Percentiles rank a stretch among this genome's conserved stretches.
phyloP scores from a whole-genome alignment of 1,139 yeast species.

The Candida gigantensis region DNA sequence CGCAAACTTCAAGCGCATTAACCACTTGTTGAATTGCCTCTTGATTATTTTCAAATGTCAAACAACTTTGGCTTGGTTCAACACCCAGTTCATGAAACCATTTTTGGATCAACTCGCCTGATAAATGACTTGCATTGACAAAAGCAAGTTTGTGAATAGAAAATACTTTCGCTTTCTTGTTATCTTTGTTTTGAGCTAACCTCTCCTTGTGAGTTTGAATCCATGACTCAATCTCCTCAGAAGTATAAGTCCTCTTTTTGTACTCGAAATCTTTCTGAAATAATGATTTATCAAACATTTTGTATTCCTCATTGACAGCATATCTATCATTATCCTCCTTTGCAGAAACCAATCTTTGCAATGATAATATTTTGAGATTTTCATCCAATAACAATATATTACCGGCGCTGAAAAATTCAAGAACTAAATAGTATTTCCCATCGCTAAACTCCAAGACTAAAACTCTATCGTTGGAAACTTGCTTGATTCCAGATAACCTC shows the following conservation, averaged over 20 bases:
- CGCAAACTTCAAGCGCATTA: constrained; percentile 52
- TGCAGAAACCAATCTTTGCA: constrained; percentile 79
- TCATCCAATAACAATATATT: constrained; percentile 78
- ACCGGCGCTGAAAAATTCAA: constrained; percentile 95
- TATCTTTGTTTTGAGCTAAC: constrained; percentile 17
- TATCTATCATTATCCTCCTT: constrained; percentile 60
- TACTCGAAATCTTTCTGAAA: constrained; percentile 10
- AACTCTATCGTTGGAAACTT: constrained; percentile 77
- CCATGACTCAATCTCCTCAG: constrained; percentile 51
- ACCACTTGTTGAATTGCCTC: constrained; percentile 29
- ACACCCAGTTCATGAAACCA: constrained; percentile 49
- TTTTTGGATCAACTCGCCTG: constrained; percentile 75
- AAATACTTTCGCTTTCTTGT: constrained; percentile 47
- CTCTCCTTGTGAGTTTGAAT: constrained; percentile 39
- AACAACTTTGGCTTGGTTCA: constrained; percentile 42
- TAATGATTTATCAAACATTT: constrained; percentile 50
- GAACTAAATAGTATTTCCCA: constrained; percentile 72
- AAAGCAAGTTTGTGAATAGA: constrained; percentile 74
- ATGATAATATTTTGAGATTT: constrained; percentile 62
- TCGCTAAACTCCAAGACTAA: constrained; percentile 81
- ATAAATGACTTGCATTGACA: constrained; percentile 68
- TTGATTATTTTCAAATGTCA: constrained; percentile 31
- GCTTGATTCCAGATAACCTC: constrained; percentile 70
- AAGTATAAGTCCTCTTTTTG: constrained; percentile 22
- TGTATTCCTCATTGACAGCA: constrained; percentile 73